phyloP scores from a whole-genome alignment of 2,329 filamentous ascomycete species.

The Phaeoacremonium minimum region DNA sequence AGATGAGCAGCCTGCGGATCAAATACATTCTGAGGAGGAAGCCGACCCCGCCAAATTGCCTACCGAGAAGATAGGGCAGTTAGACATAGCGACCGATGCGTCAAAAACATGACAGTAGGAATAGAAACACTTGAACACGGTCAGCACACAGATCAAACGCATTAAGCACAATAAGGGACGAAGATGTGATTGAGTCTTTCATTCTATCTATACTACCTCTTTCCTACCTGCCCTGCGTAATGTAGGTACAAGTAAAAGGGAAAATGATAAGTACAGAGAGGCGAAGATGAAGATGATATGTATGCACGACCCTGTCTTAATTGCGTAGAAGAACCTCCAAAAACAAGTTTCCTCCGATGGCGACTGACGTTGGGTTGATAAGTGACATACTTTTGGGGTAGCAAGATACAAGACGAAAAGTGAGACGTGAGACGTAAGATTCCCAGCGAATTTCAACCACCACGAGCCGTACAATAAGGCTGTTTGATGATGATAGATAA shows the following conservation, averaged over 20 bases:
- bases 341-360: constrained; percentile 7
- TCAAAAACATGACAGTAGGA: too few species aligned
- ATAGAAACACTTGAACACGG: too few species aligned
- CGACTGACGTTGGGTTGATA: too few species aligned
- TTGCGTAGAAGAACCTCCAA: constrained; percentile 8
- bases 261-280: constrained; percentile 11
- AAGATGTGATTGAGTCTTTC: too few species aligned
- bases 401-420: background rate
- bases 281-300: constrained; percentile 8
- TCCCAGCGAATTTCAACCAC: constrained; percentile 1
- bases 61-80: too few species aligned
- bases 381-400: constrained; percentile 9
- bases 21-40: constrained; percentile 21
- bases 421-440: constrained; percentile 1
- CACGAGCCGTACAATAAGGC: constrained; percentile 1
- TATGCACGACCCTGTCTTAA: constrained; percentile 10
- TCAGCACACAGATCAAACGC: too few species aligned
- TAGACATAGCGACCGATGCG: too few species aligned
- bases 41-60: too few species aligned
- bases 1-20: too few species aligned
- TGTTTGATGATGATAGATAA: constrained; percentile 4
- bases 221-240: too few species aligned
- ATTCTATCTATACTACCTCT: too few species aligned
- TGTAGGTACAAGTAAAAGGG: constrained; percentile 8
- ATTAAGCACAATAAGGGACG: too few species aligned